Evolutionary conservation across 2,329 filamentous ascomycete species (phyloP).

Genomic region (Calonectria crousiana): DNA sequence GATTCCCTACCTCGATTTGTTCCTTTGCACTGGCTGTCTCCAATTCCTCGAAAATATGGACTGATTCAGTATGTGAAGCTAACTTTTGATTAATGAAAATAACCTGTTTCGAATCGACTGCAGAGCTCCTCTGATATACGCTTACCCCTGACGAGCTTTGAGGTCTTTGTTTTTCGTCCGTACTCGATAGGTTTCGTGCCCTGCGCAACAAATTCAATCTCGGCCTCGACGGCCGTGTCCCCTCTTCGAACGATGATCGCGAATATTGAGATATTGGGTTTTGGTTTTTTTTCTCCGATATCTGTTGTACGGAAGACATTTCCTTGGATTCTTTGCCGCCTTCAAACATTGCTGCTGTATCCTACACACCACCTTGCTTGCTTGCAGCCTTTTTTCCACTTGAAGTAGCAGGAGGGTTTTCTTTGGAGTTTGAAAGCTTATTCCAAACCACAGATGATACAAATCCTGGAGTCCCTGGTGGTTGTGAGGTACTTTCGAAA

Average conservation of each 20-base stretch:
- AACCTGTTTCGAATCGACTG: slow-evolving; percentile 22
- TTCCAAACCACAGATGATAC: slow-evolving; percentile 9
- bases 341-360: slow-evolving; percentile 67
- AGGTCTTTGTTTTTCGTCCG: slow-evolving; percentile 15
- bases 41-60: slow-evolving; percentile 15
- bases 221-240: slow-evolving; percentile 23
- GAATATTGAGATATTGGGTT: slow-evolving; percentile 38
- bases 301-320: neutral
- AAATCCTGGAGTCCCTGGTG: neutral
- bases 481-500: neutral
- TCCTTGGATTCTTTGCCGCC: slow-evolving; percentile 35
- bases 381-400: slow-evolving; percentile 34
- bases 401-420: slow-evolving; percentile 21
- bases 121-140: neutral
- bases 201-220: slow-evolving; percentile 23
- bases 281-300: slow-evolving; percentile 24
- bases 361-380: slow-evolving; percentile 55
- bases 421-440: slow-evolving; percentile 26
- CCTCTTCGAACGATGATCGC: slow-evolving; percentile 24
- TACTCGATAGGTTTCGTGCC: slow-evolving; percentile 10
- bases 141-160: slow-evolving; percentile 14
- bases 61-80: slow-evolving; percentile 28
- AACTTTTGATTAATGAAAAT: slow-evolving; percentile 35
- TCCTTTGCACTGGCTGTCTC: slow-evolving; percentile 1
- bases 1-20: slow-evolving; percentile 14